A percentile compares a stretch with the other conserved stretches of the same genome.
These are phyloP conservation scores for Intubia oerlemansii DNA, from an alignment of 2,329 filamentous ascomycete genomes.

Conservation along the genomic window DNA sequence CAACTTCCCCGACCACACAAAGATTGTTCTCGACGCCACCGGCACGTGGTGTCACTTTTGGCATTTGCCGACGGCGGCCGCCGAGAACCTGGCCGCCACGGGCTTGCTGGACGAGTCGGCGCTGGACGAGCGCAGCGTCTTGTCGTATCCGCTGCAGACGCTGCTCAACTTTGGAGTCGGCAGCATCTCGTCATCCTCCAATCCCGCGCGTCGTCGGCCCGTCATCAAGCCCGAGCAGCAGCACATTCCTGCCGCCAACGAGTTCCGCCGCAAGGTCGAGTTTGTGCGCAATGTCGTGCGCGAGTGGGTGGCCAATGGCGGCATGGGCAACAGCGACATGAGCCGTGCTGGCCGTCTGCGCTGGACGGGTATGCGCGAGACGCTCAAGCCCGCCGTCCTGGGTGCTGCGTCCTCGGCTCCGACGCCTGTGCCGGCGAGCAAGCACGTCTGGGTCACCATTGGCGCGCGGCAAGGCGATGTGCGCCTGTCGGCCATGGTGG, in stretches of 20 bases:
- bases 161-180: constrained; percentile 41
- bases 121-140: constrained; percentile 45
- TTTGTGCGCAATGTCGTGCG: constrained; percentile 48
- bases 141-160: constrained; percentile 52
- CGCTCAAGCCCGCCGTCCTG: constrained; percentile 18
- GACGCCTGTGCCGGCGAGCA: constrained; percentile 16
- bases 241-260: constrained; percentile 48
- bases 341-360: constrained; percentile 28
- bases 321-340: constrained; percentile 46
- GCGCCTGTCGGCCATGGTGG: constrained; percentile 31
- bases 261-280: constrained; percentile 50
- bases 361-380: constrained; percentile 38
- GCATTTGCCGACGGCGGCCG: constrained; percentile 51
- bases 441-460: constrained; percentile 48
- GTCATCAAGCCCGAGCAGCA: constrained; percentile 39
- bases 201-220: constrained; percentile 24
- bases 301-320: constrained; percentile 50
- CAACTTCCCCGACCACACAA: constrained; percentile 78
- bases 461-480: constrained; percentile 40
- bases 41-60: constrained; percentile 63
- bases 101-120: constrained; percentile 51
- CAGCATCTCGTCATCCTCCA: not conserved
- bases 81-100: constrained; percentile 38
- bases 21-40: constrained; percentile 54
- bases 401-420: constrained; percentile 16